phyloP scores from a whole-genome alignment of 2,329 filamentous ascomycete species.

The Stachybotrys echinatus region DNA sequence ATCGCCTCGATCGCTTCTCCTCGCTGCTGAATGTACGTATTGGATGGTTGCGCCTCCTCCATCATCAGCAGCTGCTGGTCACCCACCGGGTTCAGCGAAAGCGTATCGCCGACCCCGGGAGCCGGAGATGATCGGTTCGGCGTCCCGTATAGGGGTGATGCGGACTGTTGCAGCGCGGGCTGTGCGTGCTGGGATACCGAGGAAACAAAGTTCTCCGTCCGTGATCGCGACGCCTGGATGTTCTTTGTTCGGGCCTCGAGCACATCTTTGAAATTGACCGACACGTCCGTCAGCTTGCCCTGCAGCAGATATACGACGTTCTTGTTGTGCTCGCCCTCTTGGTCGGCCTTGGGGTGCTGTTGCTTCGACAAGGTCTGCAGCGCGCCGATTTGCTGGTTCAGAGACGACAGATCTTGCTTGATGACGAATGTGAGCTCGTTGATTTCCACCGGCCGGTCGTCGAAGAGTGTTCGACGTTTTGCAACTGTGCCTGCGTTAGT shows the following conservation, averaged over 20 bases:
- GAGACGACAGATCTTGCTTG: slow-evolving; percentile 84
- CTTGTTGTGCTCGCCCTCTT: slow-evolving; percentile 96
- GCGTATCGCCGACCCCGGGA: slow-evolving; percentile 63
- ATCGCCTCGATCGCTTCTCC: slow-evolving; percentile 96
- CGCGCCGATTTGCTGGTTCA: slow-evolving; percentile 80
- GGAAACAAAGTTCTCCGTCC: slow-evolving; percentile 96
- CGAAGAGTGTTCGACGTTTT: slow-evolving; percentile 94
- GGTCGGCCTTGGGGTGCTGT: slow-evolving; percentile 67
- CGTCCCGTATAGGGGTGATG: slow-evolving; percentile 82
- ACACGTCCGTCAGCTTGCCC: slow-evolving; percentile 86
- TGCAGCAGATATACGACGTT: slow-evolving; percentile 92
- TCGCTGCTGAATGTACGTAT: slow-evolving; percentile 86
- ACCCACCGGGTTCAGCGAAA: slow-evolving; percentile 75
- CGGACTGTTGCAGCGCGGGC: slow-evolving; percentile 63
- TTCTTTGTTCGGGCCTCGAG: slow-evolving; percentile 96
- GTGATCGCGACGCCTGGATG: slow-evolving; percentile 85
- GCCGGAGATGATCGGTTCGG: slow-evolving; percentile 62
- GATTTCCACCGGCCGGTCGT: slow-evolving; percentile 94
- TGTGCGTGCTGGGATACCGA: slow-evolving; percentile 76
- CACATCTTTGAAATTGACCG: slow-evolving; percentile 94
- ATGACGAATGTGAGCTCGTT: slow-evolving; percentile 96
- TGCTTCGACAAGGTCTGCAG: slow-evolving; percentile 74
- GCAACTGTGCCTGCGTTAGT: slow-evolving; percentile 55
- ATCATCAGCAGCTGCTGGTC: slow-evolving; percentile 84
- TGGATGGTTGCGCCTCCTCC: slow-evolving; percentile 85